Conservation (phyloP, 2,329 filamentous ascomycete species). For the Chaetomiaceae sp. region DNA sequence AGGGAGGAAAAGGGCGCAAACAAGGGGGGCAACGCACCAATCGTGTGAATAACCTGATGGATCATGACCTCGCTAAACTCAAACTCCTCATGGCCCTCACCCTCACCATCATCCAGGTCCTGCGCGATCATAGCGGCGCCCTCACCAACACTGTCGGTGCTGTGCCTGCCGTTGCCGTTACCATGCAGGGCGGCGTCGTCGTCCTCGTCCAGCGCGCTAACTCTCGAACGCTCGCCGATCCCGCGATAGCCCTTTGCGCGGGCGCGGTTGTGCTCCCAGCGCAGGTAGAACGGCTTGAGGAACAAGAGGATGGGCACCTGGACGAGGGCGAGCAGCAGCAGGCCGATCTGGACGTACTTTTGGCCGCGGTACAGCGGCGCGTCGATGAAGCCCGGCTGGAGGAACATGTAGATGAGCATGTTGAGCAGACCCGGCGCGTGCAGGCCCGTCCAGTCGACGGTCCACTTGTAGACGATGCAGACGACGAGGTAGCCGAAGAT, state of each 20-base stretch:
- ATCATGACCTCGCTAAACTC: slow-evolving; percentile 98
- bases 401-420: slow-evolving; percentile 99
- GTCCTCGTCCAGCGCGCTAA: slow-evolving; percentile 86
- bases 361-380: slow-evolving; percentile 77
- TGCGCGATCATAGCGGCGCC: slow-evolving; percentile 85
- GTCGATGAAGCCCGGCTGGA: slow-evolving; percentile 72
- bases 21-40: slow-evolving; percentile 58
- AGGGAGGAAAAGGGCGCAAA: neutral
- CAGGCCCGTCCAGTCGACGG: slow-evolving; percentile 72
- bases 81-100: slow-evolving; percentile 67
- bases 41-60: slow-evolving; percentile 97
- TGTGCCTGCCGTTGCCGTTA: slow-evolving; percentile 41
- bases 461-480: slow-evolving; percentile 97
- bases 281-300: slow-evolving; percentile 92
- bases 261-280: slow-evolving; percentile 87
- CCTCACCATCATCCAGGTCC: slow-evolving; percentile 59
- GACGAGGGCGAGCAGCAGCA: slow-evolving; percentile 74
- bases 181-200: slow-evolving; percentile 46
- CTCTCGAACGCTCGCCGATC: slow-evolving; percentile 80
- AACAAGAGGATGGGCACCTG: slow-evolving; percentile 91
- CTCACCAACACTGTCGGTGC: slow-evolving; percentile 64
- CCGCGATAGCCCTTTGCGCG: slow-evolving; percentile 86
- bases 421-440: slow-evolving; percentile 86
- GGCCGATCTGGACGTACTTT: slow-evolving; percentile 64
- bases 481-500: slow-evolving; percentile 96